Evolutionary conservation across 2,329 filamentous ascomycete species (phyloP).

Genomic region (Penicillium sp.): DNA sequence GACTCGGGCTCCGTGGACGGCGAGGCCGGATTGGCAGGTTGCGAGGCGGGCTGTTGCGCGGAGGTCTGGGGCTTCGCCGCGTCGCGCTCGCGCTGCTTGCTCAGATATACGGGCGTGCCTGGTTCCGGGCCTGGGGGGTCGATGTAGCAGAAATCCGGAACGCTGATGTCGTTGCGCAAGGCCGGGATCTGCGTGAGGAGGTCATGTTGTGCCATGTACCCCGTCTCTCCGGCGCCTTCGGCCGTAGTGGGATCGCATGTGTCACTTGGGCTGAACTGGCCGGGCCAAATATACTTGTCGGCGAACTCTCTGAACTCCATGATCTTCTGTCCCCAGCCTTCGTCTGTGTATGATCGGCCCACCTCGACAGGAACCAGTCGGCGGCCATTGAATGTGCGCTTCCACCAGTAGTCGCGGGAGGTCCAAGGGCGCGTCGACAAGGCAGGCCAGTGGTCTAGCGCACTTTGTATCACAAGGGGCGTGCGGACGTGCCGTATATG

Average conservation of each 20-base stretch:
- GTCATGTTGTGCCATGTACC: conserved; percentile 90
- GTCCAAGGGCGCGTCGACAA: conserved; percentile 66
- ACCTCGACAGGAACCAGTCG: conserved; percentile 83
- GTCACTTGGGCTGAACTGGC: conserved; percentile 1
- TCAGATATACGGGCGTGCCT: conserved; percentile 46
- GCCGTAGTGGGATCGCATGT: not conserved
- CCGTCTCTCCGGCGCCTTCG: conserved; percentile 44
- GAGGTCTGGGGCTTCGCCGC: not conserved
- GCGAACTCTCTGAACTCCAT: conserved; percentile 73
- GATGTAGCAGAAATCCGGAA: conserved; percentile 83
- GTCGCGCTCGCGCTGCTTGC: conserved; percentile 32
- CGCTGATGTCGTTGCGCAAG: conserved; percentile 69
- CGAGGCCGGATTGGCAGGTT: not conserved
- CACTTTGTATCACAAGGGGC: conserved; percentile 68
- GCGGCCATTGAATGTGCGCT: conserved; percentile 69
- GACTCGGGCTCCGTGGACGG: not conserved
- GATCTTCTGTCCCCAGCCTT: conserved; percentile 78
- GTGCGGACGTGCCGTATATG: conserved; percentile 52
- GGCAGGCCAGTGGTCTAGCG: conserved; percentile 73
- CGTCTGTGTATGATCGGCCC: conserved; percentile 82
- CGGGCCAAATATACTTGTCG: conserved; percentile 53
- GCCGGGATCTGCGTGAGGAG: conserved; percentile 78
- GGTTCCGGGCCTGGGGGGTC: conserved; percentile 57
- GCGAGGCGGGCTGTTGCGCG: conserved; percentile 23
- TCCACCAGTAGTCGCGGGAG: conserved; percentile 69